These are phyloP conservation scores for Lachancea cidri DNA, from an alignment of 805 yeast species.

Conservation along the genomic window DNA sequence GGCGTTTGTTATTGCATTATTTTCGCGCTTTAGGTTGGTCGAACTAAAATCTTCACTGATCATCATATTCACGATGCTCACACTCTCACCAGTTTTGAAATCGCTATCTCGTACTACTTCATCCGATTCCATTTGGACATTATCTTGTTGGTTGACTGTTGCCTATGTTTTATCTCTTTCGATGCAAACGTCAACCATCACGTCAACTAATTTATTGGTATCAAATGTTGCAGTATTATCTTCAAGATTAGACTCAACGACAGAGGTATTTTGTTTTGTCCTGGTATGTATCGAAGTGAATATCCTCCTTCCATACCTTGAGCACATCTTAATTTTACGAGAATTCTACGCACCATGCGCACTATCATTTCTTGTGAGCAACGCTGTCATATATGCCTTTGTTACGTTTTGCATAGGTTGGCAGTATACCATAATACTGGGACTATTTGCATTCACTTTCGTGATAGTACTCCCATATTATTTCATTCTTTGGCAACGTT, in stretches of 20 bases:
- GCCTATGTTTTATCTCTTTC: constrained; percentile 44
- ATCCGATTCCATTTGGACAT: constrained; percentile 92
- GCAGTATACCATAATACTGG: constrained; percentile 18
- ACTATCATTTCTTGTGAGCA: constrained; percentile 15
- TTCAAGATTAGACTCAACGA: constrained; percentile 70
- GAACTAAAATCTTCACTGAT: constrained; percentile 60
- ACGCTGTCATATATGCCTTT: constrained; percentile 22
- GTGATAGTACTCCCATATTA: constrained; percentile 23
- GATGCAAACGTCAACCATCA: constrained; percentile 38
- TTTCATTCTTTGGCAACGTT: constrained; percentile 30
- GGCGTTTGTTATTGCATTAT: constrained; percentile 2
- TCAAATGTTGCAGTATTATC: constrained; percentile 87
- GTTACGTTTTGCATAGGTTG: constrained; percentile 20
- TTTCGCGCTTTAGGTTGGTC: constrained; percentile 11
- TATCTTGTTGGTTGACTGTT: constrained; percentile 72
- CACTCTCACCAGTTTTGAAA: constrained; percentile 84
- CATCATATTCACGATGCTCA: constrained; percentile 63
- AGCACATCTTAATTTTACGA: constrained; percentile 4
- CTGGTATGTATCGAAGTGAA: constrained; percentile 39
- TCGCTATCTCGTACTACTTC: constrained; percentile 86
- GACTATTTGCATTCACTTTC: constrained; percentile 16
- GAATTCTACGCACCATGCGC: constrained; percentile 12
- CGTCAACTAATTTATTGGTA: constrained; percentile 77
- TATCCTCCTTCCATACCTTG: constrained; percentile 26
- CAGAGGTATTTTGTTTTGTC: constrained; percentile 79